Evolutionary conservation across 2,329 filamentous ascomycete species (phyloP).

Genomic region (Lecanicillium sp.): DNA sequence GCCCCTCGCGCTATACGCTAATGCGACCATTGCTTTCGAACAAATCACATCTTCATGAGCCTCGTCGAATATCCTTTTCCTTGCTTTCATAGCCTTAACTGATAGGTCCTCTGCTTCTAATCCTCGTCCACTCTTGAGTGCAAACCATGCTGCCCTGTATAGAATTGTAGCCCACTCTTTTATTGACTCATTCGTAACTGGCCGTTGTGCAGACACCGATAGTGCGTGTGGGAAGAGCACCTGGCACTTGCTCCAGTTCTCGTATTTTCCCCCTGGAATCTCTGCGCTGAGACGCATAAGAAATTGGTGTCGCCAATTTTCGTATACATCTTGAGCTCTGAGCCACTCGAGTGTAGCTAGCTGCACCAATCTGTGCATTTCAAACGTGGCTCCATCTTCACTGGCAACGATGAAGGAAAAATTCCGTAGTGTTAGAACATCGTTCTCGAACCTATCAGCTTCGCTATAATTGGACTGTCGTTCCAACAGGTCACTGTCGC

Average conservation of each 20-base stretch:
- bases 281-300: slow-evolving; percentile 15
- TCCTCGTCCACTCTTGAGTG: slow-evolving; percentile 13
- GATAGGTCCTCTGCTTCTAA: slow-evolving; percentile 13
- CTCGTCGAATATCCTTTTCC: slow-evolving; percentile 11
- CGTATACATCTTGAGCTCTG: slow-evolving; percentile 11
- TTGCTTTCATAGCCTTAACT: slow-evolving; percentile 16
- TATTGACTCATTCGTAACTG: slow-evolving; percentile 14
- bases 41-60: slow-evolving; percentile 12
- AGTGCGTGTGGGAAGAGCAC: slow-evolving; percentile 19
- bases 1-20: slow-evolving; percentile 9
- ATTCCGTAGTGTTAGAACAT: slow-evolving; percentile 24
- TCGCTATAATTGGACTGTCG: slow-evolving; percentile 8
- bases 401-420: slow-evolving; percentile 26
- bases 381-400: slow-evolving; percentile 20
- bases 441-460: slow-evolving; percentile 21
- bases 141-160: slow-evolving; percentile 19
- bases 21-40: slow-evolving; percentile 13
- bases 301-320: slow-evolving; percentile 15
- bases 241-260: slow-evolving; percentile 20
- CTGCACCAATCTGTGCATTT: slow-evolving; percentile 33
- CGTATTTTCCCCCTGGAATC: slow-evolving; percentile 18
- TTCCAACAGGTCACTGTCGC: slow-evolving; percentile 12
- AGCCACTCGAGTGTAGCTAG: slow-evolving; percentile 23
- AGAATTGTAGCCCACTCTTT: slow-evolving; percentile 17
- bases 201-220: slow-evolving; percentile 15